Conservation (phyloP, 768 basidiomycete genomes). For the Obba rivulosa region DNA sequence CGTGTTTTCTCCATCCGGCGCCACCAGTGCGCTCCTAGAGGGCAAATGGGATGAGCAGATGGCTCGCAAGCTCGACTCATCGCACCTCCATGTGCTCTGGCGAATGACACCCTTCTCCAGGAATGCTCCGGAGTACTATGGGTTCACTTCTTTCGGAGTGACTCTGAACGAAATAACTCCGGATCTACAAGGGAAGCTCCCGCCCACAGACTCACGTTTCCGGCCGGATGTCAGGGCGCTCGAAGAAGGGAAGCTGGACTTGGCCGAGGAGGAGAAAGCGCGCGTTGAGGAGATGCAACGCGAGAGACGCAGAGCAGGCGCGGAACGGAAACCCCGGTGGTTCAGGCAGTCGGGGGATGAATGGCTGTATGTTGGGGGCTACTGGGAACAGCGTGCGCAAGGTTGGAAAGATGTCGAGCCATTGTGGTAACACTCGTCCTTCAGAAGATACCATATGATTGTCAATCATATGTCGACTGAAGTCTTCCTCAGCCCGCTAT, state of each 20-base stretch:
- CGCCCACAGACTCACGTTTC: slow-evolving; percentile 76
- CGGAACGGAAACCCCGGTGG: slow-evolving; percentile 65
- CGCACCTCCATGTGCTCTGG: slow-evolving; percentile 75
- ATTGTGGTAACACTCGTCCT: slow-evolving; percentile 51
- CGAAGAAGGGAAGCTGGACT: slow-evolving; percentile 68
- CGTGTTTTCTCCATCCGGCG: slow-evolving; percentile 48
- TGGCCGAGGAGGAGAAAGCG: slow-evolving; percentile 68
- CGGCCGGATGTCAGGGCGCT: slow-evolving; percentile 80
- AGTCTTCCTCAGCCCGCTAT: not conserved
- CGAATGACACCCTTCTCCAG: slow-evolving; percentile 68
- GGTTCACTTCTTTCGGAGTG: slow-evolving; percentile 76
- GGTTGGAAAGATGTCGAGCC: slow-evolving; percentile 58
- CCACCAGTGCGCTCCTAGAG: slow-evolving; percentile 60
- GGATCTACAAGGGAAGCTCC: slow-evolving; percentile 57
- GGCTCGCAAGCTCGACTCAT: slow-evolving; percentile 60
- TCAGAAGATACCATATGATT: not conserved
- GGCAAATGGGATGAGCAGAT: slow-evolving; percentile 89
- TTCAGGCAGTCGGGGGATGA: slow-evolving; percentile 66
- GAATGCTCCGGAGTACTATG: slow-evolving; percentile 67
- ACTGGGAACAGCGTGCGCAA: slow-evolving; percentile 71
- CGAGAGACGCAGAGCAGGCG: slow-evolving; percentile 56
- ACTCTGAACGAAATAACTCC: slow-evolving; percentile 76
- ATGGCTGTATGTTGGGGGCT: slow-evolving; percentile 74
- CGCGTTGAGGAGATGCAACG: slow-evolving; percentile 75
- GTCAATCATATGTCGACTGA: not conserved